phyloP scores from a whole-genome alignment of 1,284 basidiomycete species.

The Rhodotorula sp. region DNA sequence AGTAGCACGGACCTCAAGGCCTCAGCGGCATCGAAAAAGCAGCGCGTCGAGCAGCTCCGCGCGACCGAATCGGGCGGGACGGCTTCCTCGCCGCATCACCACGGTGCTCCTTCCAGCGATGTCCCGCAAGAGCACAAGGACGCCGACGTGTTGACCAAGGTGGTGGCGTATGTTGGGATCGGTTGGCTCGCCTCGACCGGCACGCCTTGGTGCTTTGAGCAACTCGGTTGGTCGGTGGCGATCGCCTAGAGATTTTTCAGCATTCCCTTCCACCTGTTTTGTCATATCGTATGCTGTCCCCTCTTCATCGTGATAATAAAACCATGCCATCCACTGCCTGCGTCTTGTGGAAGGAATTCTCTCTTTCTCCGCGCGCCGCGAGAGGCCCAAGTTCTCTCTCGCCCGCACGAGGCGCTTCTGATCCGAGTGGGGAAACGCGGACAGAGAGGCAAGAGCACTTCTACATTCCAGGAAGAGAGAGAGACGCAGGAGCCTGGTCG shows the following conservation, averaged over 20 bases:
- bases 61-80: constrained; percentile 1
- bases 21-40: background rate
- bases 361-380: too few species aligned
- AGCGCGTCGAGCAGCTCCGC: background rate
- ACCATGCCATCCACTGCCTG: too few species aligned
- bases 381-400: too few species aligned
- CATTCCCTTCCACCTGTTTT: too few species aligned
- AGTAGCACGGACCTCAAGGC: background rate
- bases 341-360: too few species aligned
- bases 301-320: too few species aligned
- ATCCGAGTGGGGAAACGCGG: background rate
- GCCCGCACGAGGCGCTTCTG: background rate
- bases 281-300: too few species aligned
- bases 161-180: constrained; percentile 35
- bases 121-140: constrained; percentile 18
- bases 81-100: background rate
- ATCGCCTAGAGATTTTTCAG: background rate
- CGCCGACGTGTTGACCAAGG: constrained; percentile 40
- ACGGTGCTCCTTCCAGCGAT: background rate
- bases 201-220: constrained; percentile 23
- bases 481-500: background rate
- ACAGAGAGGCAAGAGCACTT: background rate
- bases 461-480: background rate
- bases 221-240: constrained; percentile 16
- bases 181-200: constrained; percentile 36